Conservation (phyloP, 768 basidiomycete species). For the Boletus rubescentipes region DNA sequence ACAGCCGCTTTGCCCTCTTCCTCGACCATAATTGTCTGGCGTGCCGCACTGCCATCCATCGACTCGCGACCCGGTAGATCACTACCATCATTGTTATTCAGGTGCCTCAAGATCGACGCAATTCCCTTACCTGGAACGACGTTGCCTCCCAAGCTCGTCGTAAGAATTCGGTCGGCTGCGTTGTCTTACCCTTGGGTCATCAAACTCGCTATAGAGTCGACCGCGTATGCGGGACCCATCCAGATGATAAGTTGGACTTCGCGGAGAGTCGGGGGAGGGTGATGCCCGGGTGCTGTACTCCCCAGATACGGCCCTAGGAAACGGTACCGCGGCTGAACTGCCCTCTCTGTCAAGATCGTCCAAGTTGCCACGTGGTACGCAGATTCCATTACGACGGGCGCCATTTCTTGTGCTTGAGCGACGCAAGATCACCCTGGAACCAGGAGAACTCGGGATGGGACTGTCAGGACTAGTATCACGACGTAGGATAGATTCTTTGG, state of each 20-base stretch:
- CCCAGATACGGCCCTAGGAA: slow-evolving; percentile 59
- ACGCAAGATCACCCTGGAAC: slow-evolving; percentile 49
- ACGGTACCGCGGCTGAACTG: slow-evolving; percentile 52
- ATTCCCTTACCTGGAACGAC: slow-evolving; percentile 69
- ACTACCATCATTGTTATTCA: slow-evolving; percentile 57
- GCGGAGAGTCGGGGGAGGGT: slow-evolving; percentile 39
- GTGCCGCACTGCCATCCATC: slow-evolving; percentile 59
- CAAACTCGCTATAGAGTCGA: slow-evolving; percentile 74
- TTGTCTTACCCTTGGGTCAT: slow-evolving; percentile 50
- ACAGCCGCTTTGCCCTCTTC: slow-evolving; percentile 81
- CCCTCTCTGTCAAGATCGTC: slow-evolving; percentile 37
- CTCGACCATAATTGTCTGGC: slow-evolving; percentile 70
- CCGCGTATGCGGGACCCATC: slow-evolving; percentile 46
- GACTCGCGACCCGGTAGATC: slow-evolving; percentile 63
- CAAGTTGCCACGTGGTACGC: slow-evolving; percentile 40
- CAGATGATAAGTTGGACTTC: slow-evolving; percentile 26
- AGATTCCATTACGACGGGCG: slow-evolving; percentile 47
- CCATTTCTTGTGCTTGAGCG: slow-evolving; percentile 56
- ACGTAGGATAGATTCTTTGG: slow-evolving; percentile 47
- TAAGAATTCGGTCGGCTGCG: slow-evolving; percentile 63
- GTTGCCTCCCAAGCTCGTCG: slow-evolving; percentile 61
- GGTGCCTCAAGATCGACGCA: slow-evolving; percentile 62
- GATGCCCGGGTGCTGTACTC: slow-evolving; percentile 40
- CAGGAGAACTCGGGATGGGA: slow-evolving; percentile 32
- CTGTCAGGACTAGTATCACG: slow-evolving; percentile 63